Evolutionary conservation across 805 yeast species (phyloP).

Genomic region (Candida stauntonica): DNA sequence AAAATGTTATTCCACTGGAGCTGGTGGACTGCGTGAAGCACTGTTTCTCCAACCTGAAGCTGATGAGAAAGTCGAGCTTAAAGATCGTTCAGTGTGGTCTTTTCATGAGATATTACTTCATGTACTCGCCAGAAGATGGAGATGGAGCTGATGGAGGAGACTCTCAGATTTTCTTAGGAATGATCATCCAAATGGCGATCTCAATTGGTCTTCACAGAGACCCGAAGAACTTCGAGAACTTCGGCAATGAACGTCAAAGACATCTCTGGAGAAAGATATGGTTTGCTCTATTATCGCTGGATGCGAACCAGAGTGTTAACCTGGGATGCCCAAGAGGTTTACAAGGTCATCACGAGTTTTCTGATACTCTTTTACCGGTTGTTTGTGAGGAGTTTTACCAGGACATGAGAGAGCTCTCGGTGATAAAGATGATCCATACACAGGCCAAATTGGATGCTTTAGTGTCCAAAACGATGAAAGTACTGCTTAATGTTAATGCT

Average conservation of each 20-base stretch:
- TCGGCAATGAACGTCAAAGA: conserved; percentile 34
- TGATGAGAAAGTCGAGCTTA: conserved; percentile 41
- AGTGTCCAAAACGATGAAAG: conserved; percentile 37
- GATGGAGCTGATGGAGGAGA: conserved; percentile 57
- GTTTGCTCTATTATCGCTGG: conserved; percentile 42
- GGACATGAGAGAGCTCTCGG: conserved; percentile 41
- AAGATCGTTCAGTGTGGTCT: conserved; percentile 56
- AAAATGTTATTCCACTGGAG: conserved; percentile 37
- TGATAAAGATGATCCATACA: conserved; percentile 43
- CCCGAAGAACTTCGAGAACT: conserved; percentile 48
- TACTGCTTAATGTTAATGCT: conserved; percentile 31
- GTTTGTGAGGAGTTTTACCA: conserved; percentile 24
- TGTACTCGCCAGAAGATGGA: conserved; percentile 55
- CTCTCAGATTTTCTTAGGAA: conserved; percentile 49
- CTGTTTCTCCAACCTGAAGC: conserved; percentile 37
- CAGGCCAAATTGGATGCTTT: conserved; percentile 43
- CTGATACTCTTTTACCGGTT: conserved; percentile 40
- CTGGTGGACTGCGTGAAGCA: conserved; percentile 43
- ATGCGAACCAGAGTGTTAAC: conserved; percentile 38
- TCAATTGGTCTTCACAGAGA: conserved; percentile 67
- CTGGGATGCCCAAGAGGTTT: conserved; percentile 38
- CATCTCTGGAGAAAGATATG: conserved; percentile 58
- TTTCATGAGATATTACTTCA: conserved; percentile 50
- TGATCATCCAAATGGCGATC: conserved; percentile 61
- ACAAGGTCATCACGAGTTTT: conserved; percentile 34